Base-by-base conservation (phyloP, 495 filamentous ascomycete genomes). In the Penicillium coprophilum region DNA sequence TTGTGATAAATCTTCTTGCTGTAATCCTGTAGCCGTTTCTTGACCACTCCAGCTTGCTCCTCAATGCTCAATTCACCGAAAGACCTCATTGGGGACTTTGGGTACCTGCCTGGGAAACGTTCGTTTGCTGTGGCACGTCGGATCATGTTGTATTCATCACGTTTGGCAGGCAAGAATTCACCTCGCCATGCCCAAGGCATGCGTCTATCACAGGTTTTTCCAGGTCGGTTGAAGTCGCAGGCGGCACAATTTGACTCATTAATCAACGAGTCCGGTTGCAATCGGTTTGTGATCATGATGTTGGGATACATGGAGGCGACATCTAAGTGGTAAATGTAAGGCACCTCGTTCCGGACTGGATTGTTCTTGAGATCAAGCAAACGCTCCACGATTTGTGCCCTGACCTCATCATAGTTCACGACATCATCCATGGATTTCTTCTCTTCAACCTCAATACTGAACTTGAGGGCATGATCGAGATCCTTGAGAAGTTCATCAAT, bases 251-350 rank as follows among this genome's bases (percentile, higher is more conserved):
- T 87, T 3, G 95, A 92, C 67, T 99, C 94, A 44, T 92, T 74
- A 38, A 97, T 96, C 91, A 99, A 94, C 5, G 95, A 97, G 69
- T 99, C 94, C 1, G 94, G 94, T 54, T 99, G 94, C 30, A 99
- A 73, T 63, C 94, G 90, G 66, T 99, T 99, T 10, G 95, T 99
- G 4, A 94, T 97, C 95, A 99, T 99, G 72, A 99, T 99, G 68
- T 99, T 99, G 17, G 94, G 94, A 70, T 99, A 99, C 94, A 99
- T 99, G 50, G 94, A 96, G 15, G 94, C 94, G 45, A 99, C 94
- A 63, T 99, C 94, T 68, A 99, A 78, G 78, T 99, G 94, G 71
- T 99, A 99, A 51, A 99, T 99, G 32, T 90, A 86, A 2, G 94
- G 94, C 24, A 85, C 79, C 67, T 99, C 94, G 55, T 79, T 81